Conservation (phyloP, 345 rosid species). For the Anacardium occidentale region DNA sequence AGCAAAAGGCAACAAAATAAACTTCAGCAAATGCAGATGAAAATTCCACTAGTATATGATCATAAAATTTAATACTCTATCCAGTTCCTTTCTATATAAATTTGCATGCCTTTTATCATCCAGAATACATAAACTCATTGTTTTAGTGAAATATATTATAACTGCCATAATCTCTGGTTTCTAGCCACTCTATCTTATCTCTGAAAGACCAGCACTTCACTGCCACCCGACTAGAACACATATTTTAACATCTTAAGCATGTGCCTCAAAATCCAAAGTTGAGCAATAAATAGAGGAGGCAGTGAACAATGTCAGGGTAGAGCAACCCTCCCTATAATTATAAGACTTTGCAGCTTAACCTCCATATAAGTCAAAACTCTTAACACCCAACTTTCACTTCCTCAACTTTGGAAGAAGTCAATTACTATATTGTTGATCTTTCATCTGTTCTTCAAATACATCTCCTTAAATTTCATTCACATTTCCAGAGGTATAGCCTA, state of each 20-base stretch:
- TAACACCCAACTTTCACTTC: neutral
- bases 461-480: no score
- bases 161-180: neutral
- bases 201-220: neutral
- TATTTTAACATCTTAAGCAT: neutral
- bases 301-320: neutral
- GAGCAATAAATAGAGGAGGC: neutral
- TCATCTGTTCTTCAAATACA: neutral
- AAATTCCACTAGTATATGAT: neutral
- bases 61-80: neutral
- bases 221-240: neutral
- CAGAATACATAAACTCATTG: neutral
- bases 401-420: neutral
- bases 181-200: neutral
- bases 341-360: neutral
- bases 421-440: neutral
- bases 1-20: conserved; percentile 3
- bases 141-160: neutral
- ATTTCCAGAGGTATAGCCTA: no score
- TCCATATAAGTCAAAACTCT: neutral
- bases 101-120: neutral
- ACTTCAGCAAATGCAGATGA: neutral
- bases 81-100: neutral
- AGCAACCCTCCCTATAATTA: neutral
- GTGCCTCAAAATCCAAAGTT: neutral